Evolutionary conservation across 1,139 yeast species (phyloP), one percentile per base, ranked within the genome.

Genomic region (Blastobotrys persicus): DNA sequence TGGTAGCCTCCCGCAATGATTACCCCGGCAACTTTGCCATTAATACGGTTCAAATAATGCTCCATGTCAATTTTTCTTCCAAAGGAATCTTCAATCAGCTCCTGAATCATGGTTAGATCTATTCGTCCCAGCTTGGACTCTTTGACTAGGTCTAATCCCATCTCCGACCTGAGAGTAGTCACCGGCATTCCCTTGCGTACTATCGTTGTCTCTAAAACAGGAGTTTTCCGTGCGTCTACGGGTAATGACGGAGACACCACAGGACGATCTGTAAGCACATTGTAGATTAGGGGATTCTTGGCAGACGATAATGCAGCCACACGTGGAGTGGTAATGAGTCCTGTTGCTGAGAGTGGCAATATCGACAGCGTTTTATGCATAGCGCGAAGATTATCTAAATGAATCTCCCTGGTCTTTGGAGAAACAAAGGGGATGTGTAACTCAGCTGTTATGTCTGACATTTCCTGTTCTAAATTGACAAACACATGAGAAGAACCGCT

Each of bases 241-340:
- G 98, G 98, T 40, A 92, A 72, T 0, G 98, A 91, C 0, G 97
- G 88, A 0, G 97, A 88, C 13, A 92, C 83, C n/a, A 88, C 77
- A 0, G 98, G 89, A 48, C 98, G 73, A 65, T 92, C 98, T 0
- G 98, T 92, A 37, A 92, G 72, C 6, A 92, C 79, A 63, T 92
- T 92, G 67, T 89, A 88, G 9, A 92, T 80, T 35, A 92, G 78
- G 0, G 98, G 98, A 63, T 91, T 88, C 65, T 76, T 66, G 18
- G 62, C 60, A 13, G 65, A 55, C 34, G 61, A 59, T 12, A 64
- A 59, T 1, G 72, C 71, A 1, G 80, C 79, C 26, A 71, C 70
- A 12, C 61, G 56, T 0, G 81, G 80, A 0, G 81, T 76, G 2
- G 82, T 78, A 48, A 78, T 74, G 11, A 78, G 62, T 2, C 82